Base-by-base conservation (phyloP, 805 yeast species). In the Candida hungchunana region DNA sequence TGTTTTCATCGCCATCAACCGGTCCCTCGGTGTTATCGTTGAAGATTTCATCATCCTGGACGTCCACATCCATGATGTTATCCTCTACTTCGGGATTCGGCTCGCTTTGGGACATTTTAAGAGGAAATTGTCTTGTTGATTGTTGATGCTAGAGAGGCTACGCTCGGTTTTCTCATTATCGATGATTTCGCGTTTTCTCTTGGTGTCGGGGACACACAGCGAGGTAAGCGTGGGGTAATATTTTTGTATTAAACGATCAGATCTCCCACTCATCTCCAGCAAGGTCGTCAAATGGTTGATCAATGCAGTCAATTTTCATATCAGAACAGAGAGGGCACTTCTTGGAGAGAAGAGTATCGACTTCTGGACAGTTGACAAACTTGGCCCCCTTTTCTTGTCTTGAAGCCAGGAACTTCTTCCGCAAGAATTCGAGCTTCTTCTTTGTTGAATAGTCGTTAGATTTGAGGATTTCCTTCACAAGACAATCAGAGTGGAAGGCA, bases 401-500 rank as follows among this genome's bases (percentile, higher is more conserved):
- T 22, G 52, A 45, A 18, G 48, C 24, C 1, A 48, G 21, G 41
- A 63, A 66, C 25, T 61, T 60, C 19, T 55, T 50, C 25, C 66
- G 62, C 27, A 79, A 60, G 35, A 67, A 71, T 39, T 76, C 77
- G 37, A 84, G 73, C 21, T 74, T 65, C 51, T 75, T 78, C 54
- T 80, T 79, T 34, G 80, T 68, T 26, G 76, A 69, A 54, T 79
- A 80, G 46, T 86, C 87, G 29, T 77, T 78, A 20, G 82, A 77
- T 23, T 67, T 65, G 34, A 81, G 53, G 22, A 82, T 74, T 25
- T 64, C 64, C 38, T 74, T 71, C 6, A 82, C 73, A n/a, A 87
- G 58, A 62, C 98, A 93, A 55, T 88, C 96, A 34, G 79, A 79
- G 55, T 93, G 97, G 61, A 85, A 83, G 5, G 85, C 76, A 56